Evolutionary conservation across 2,329 filamentous ascomycete genomes (phyloP).

Genomic region (Claviceps quebecensis): DNA sequence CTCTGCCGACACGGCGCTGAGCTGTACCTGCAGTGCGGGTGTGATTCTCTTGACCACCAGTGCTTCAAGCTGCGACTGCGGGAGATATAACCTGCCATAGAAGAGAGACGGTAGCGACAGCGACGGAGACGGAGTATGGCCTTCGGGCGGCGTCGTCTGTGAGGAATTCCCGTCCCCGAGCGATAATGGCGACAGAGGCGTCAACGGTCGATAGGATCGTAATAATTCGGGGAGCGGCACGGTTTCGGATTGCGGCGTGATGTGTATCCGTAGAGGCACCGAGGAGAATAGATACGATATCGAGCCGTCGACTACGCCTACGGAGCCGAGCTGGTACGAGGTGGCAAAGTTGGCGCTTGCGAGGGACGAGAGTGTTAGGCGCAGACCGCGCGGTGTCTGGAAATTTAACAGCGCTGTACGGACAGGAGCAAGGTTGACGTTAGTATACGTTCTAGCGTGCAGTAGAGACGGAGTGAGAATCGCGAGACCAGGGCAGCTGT

Average conservation of each 20-base stretch:
- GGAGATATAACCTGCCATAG: constrained; percentile 69
- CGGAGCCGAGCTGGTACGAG: constrained; percentile 78
- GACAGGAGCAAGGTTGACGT: not conserved
- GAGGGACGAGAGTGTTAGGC: constrained; percentile 78
- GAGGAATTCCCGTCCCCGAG: not conserved
- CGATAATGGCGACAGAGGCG: constrained; percentile 35
- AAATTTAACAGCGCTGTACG: constrained; percentile 73
- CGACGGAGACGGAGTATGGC: constrained; percentile 13
- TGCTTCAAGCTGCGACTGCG: constrained; percentile 74
- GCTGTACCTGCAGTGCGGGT: constrained; percentile 62
- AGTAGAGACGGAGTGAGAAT: too few relatives aligned
- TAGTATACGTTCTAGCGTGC: not conserved
- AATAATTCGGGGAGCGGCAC: constrained; percentile 68
- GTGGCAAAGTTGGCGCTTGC: constrained; percentile 88
- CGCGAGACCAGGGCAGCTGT: too few relatives aligned
- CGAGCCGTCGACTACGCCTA: constrained; percentile 90
- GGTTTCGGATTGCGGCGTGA: constrained; percentile 54
- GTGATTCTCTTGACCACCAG: constrained; percentile 68
- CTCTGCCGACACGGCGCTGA: constrained; percentile 65
- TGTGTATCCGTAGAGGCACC: constrained; percentile 52
- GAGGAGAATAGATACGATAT: constrained; percentile 94
- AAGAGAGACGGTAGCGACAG: constrained; percentile 41
- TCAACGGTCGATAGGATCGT: constrained; percentile 67
- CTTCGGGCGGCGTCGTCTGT: constrained; percentile 5
- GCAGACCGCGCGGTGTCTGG: constrained; percentile 67